phyloP scores from a whole-genome alignment of 768 basidiomycete species.

The Leccinum boreale region DNA sequence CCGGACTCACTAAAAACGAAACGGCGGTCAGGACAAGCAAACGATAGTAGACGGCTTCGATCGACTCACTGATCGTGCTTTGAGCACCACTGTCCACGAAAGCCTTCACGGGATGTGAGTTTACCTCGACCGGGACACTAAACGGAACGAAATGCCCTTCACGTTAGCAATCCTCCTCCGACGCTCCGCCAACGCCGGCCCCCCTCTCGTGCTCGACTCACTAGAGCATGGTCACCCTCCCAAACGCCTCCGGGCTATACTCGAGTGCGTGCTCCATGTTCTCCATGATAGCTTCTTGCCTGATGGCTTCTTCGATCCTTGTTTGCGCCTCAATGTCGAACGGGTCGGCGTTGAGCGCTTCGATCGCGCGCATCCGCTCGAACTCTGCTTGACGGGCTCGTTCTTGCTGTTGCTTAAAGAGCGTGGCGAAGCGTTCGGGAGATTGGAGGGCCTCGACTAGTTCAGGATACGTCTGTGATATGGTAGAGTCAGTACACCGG shows the following conservation, averaged over 20 bases:
- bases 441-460: slow-evolving; percentile 63
- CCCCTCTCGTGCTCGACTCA: slow-evolving; percentile 37
- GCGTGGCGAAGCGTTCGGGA: slow-evolving; percentile 71
- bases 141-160: not conserved
- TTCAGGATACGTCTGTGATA: slow-evolving; percentile 71
- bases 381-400: slow-evolving; percentile 54
- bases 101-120: slow-evolving; percentile 85
- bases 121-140: slow-evolving; percentile 91
- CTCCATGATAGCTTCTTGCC: slow-evolving; percentile 85
- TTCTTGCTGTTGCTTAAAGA: slow-evolving; percentile 60
- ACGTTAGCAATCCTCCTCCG: slow-evolving; percentile 11
- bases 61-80: slow-evolving; percentile 82
- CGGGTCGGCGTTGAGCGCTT: slow-evolving; percentile 78
- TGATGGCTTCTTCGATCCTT: slow-evolving; percentile 90
- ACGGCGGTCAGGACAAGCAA: not conserved
- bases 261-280: slow-evolving; percentile 94
- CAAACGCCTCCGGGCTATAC: slow-evolving; percentile 91
- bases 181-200: not conserved
- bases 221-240: slow-evolving; percentile 96
- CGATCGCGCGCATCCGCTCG: slow-evolving; percentile 58
- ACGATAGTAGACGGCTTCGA: not conserved
- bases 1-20: slow-evolving; percentile 70
- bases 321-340: slow-evolving; percentile 90
- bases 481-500: not conserved
- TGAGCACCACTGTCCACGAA: slow-evolving; percentile 99